Conservation (phyloP, 2,329 filamentous ascomycete genomes). For the Lasiodiplodia citricola region DNA sequence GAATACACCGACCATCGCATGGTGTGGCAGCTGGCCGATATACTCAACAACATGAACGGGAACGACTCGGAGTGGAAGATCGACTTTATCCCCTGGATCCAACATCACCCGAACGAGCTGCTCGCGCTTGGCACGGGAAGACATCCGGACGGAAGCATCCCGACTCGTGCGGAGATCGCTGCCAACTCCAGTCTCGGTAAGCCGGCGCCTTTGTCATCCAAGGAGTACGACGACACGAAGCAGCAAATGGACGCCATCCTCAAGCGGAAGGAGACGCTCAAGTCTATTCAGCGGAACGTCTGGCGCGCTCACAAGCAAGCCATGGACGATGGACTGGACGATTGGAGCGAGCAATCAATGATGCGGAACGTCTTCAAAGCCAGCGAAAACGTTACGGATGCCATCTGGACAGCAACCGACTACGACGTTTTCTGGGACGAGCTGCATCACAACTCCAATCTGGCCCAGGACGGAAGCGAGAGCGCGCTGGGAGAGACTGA, state of each 20-base stretch:
- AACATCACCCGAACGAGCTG: conserved; percentile 12
- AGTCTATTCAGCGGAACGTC: not conserved
- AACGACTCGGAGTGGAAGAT: conserved; percentile 10
- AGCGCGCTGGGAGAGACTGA: not conserved
- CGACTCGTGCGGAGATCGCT: conserved; percentile 9
- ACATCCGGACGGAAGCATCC: conserved; percentile 2
- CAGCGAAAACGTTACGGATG: conserved; percentile 9
- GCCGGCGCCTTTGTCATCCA: not conserved
- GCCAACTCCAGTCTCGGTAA: not conserved
- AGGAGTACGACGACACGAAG: conserved; percentile 3
- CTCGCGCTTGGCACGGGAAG: conserved; percentile 14
- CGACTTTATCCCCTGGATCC: conserved; percentile 18
- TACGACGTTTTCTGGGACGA: conserved; percentile 22
- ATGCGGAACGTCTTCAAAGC: conserved; percentile 13
- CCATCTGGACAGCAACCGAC: conserved; percentile 17
- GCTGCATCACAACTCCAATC: conserved; percentile 19
- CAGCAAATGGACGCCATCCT: conserved; percentile 12
- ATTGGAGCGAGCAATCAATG: conserved; percentile 17
- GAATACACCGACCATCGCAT: conserved; percentile 19
- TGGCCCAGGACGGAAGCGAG: not conserved
- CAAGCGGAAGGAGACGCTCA: not conserved
- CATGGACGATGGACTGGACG: conserved; percentile 5
- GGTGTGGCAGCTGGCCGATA: conserved; percentile 10
- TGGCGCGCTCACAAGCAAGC: conserved; percentile 11
- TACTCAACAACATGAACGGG: conserved; percentile 8